Evolutionary conservation across 768 basidiomycete genomes (phyloP).

Genomic region (Astraeus odoratus): DNA sequence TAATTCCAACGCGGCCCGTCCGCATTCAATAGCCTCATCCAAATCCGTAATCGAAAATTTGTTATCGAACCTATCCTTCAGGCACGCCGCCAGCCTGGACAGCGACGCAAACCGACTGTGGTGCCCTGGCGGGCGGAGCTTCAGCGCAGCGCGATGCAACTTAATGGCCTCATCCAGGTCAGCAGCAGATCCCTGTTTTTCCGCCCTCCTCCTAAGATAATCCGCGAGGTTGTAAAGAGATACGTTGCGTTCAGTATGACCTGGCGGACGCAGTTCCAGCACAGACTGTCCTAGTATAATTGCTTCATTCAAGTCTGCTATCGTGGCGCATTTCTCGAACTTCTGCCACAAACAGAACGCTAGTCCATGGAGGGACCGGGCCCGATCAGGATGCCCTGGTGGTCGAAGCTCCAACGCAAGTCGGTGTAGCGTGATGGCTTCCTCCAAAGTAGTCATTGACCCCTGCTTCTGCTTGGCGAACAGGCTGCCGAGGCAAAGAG

Average conservation of each 20-base stretch:
- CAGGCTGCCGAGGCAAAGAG: not conserved
- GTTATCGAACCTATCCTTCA: not conserved
- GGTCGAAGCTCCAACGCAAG: slow-evolving; percentile 2
- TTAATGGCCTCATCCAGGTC: too few relatives aligned
- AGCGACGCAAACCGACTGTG: not conserved
- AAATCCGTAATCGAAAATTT: not conserved
- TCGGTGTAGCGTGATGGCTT: slow-evolving; percentile 2
- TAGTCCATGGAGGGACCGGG: slow-evolving; percentile 9
- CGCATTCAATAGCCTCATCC: slow-evolving; percentile 11
- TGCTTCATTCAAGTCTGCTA: slow-evolving; percentile 1
- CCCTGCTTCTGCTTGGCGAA: not conserved
- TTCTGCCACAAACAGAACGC: too few relatives aligned
- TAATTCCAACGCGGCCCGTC: slow-evolving; percentile 1
- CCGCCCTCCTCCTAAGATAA: too few relatives aligned
- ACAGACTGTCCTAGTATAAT: not conserved
- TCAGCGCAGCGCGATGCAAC: not conserved
- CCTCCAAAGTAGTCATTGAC: not conserved
- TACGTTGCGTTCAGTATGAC: not conserved
- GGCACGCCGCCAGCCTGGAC: not conserved
- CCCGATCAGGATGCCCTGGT: slow-evolving; percentile 6
- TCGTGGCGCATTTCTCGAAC: not conserved
- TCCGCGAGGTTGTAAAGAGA: not conserved
- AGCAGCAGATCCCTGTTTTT: too few relatives aligned
- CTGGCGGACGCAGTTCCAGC: not conserved
- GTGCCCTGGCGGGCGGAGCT: not conserved